These are phyloP conservation scores for Pseudozyma hubeiensis DNA, from an alignment of 1,284 basidiomycete genomes.

Conservation along the genomic window DNA sequence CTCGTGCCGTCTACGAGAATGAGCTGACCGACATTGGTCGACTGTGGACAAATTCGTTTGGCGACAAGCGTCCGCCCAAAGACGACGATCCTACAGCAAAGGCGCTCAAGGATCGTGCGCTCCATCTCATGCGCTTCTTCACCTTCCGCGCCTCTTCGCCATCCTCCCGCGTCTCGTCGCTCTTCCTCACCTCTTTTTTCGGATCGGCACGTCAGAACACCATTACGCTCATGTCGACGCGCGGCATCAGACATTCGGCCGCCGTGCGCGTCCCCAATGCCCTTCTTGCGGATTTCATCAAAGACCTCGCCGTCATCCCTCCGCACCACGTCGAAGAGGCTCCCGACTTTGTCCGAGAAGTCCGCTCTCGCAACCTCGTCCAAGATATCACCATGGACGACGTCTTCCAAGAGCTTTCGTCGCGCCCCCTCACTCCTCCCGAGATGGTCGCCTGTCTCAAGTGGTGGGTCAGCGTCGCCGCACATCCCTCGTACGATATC, in stretches of 20 bases:
- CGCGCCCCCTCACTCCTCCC: slow-evolving; percentile 77
- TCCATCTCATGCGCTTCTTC: slow-evolving; percentile 79
- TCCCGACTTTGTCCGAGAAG: slow-evolving; percentile 75
- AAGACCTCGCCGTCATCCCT: slow-evolving; percentile 81
- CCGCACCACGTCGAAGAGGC: slow-evolving; percentile 77
- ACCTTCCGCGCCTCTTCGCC: slow-evolving; percentile 79
- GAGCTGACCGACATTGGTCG: slow-evolving; percentile 75
- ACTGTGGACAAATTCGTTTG: slow-evolving; percentile 70
- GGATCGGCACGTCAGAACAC: slow-evolving; percentile 72
- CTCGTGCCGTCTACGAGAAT: slow-evolving; percentile 85
- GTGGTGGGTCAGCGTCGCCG: slow-evolving; percentile 85
- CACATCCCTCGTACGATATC: slow-evolving; percentile 65
- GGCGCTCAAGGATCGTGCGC: slow-evolving; percentile 71
- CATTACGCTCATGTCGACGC: slow-evolving; percentile 83
- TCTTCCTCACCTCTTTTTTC: slow-evolving; percentile 86
- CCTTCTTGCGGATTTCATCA: slow-evolving; percentile 81
- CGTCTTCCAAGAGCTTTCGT: slow-evolving; percentile 82
- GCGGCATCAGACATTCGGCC: slow-evolving; percentile 78
- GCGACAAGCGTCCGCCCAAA: slow-evolving; percentile 74
- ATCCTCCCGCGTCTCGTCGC: slow-evolving; percentile 81
- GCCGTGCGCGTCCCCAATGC: slow-evolving; percentile 84
- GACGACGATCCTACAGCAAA: slow-evolving; percentile 69
- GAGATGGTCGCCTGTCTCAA: slow-evolving; percentile 86
- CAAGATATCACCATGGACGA: slow-evolving; percentile 86
- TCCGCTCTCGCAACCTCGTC: slow-evolving; percentile 80